Base-by-base conservation (phyloP, 805 yeast genomes). In the Sugiyamaella floridensis region DNA sequence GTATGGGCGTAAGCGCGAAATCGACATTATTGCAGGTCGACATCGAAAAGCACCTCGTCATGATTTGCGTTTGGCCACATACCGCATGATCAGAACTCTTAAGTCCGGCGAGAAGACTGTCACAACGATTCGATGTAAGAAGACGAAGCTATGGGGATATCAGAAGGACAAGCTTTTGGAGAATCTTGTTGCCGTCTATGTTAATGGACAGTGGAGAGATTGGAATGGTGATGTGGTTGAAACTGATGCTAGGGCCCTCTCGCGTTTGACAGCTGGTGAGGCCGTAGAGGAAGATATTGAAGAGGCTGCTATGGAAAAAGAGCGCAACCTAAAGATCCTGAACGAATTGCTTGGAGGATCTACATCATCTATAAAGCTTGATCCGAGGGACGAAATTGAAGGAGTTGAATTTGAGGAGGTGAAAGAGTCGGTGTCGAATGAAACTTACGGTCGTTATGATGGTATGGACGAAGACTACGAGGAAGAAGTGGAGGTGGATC, bases 131-230 rank as follows among this genome's bases (percentile, higher is more conserved):
- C 79, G 79, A 60, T 73, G 83, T 58, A 77, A 76, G 60, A 89
- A 89, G 69, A 80, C 83, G 32, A 89, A 89, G 65, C 75, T 93
- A 42, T 92, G 99, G 99, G 98, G 98, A 2, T 76, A 80, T 55
- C 89, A 86, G 58, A 86, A 86, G 70, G 76, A 79, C 57, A 83
- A 78, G 60, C 72, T 76, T 2, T 65, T 76, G 2, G 75, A 76
- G 34, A 93, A 85, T 59, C 72, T 89, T 58, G 86, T 84, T 0
- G 78, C 74, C 67, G 72, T 73, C 50, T 90, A 79, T 64, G 71
- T 68, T 9, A 78, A 83, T 55, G 86, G 85, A 0, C 77, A 76
- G 45, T 89, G 97, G 97, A 77, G 77, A 59, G 87, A 86, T 66
- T 89, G 89, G 5, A 81, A 79, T 55, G 86, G 83, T 47, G 95